These are phyloP conservation scores for Grifola frondosa DNA, from an alignment of 1,284 basidiomycete species.

Conservation along the genomic window DNA sequence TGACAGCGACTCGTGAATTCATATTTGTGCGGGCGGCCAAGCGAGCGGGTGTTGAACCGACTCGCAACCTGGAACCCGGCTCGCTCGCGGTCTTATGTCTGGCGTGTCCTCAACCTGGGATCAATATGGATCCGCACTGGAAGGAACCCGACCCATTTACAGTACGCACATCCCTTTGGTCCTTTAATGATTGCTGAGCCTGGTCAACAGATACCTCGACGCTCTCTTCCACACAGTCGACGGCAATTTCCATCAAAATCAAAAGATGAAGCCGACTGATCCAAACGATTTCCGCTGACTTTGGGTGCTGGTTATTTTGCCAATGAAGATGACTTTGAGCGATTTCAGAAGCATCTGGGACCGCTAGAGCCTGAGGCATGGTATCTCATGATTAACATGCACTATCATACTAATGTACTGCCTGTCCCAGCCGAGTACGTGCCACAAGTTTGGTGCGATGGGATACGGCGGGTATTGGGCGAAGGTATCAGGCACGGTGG, in stretches of 20 bases:
- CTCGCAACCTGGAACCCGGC: neutral
- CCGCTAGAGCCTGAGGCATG: conserved; percentile 1
- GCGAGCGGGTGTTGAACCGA: neutral
- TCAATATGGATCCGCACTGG: conserved; percentile 22
- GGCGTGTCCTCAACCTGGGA: conserved; percentile 19
- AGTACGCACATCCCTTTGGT: neutral
- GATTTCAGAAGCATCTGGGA: neutral
- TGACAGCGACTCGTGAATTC: conserved; percentile 14
- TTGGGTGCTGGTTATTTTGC: conserved; percentile 3
- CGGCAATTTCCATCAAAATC: conserved; percentile 14
- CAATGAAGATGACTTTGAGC: conserved; percentile 6
- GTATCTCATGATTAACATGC: too few relatives aligned
- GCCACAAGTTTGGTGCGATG: conserved; percentile 7
- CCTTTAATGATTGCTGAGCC: neutral
- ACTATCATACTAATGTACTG: too few relatives aligned
- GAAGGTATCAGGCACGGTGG: neutral
- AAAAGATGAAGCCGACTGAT: conserved; percentile 14
- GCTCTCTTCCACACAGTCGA: conserved; percentile 4
- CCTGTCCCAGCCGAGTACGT: neutral
- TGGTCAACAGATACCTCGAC: conserved; percentile 7
- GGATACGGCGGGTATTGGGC: conserved; percentile 4
- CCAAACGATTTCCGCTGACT: conserved; percentile 7
- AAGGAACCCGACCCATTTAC: too few relatives aligned
- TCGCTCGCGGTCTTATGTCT: conserved; percentile 11
- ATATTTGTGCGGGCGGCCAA: conserved; percentile 6